These are phyloP conservation scores for Dianthus caryophyllus DNA, from an alignment of 148 eudicot genomes.

Conservation along the genomic window DNA sequence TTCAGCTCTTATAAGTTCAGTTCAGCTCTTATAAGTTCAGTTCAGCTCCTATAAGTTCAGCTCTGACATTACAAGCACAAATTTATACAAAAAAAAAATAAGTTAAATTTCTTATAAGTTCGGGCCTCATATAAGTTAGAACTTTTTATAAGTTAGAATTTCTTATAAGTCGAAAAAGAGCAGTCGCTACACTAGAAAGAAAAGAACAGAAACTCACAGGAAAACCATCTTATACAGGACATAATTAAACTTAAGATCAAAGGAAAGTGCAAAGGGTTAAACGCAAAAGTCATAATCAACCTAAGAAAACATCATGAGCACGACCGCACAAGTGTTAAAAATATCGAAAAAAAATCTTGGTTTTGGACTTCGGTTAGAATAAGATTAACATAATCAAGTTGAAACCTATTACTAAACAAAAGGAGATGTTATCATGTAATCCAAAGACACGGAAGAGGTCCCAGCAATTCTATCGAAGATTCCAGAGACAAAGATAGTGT, in stretches of 20 bases:
- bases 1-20: too few relatives aligned
- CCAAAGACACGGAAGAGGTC: slow-evolving; percentile 1
- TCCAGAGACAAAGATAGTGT: slow-evolving; percentile 8
- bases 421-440: neutral
- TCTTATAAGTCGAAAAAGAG: too few relatives aligned
- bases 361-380: too few relatives aligned
- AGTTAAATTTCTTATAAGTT: too few relatives aligned
- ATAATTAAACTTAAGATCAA: neutral
- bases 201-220: neutral
- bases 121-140: too few relatives aligned
- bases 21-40: too few relatives aligned
- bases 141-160: too few relatives aligned
- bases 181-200: too few relatives aligned
- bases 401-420: neutral
- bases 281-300: neutral
- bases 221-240: slow-evolving; percentile 1
- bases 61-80: too few relatives aligned
- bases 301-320: neutral
- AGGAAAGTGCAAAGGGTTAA: neutral
- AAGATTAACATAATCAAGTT: neutral
- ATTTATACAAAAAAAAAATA: too few relatives aligned
- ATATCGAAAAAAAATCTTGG: too few relatives aligned
- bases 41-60: too few relatives aligned
- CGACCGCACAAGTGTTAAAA: neutral
- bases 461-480: slow-evolving; percentile 11